These are phyloP conservation scores for Phytophthora vignae DNA, from an alignment of 352 stramenopile species.

Conservation along the genomic window DNA sequence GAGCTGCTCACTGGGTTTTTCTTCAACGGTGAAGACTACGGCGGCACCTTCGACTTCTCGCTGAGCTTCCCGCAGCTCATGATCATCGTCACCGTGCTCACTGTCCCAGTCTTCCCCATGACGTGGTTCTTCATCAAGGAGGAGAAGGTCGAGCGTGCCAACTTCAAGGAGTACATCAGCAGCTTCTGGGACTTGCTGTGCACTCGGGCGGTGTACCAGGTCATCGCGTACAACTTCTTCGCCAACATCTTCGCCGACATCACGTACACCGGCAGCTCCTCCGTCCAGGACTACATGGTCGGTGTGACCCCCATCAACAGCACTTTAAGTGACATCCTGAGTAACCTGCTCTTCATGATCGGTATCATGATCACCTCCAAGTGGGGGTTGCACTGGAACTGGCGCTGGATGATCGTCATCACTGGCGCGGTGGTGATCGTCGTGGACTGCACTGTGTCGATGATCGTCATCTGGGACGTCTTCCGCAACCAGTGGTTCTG, in stretches of 20 bases:
- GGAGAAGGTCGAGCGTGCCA: conserved; percentile 19
- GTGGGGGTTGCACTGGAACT: conserved; percentile 48
- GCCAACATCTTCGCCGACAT: conserved; percentile 35
- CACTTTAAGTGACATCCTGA: conserved; percentile 32
- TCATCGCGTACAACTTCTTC: conserved; percentile 41
- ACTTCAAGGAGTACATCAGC: conserved; percentile 32
- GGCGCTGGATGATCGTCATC: conserved; percentile 38
- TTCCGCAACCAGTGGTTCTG: conserved; percentile 26
- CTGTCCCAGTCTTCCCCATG: conserved; percentile 24
- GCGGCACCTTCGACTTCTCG: conserved; percentile 55
- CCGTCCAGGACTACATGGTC: conserved; percentile 28
- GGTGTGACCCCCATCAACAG: conserved; percentile 38
- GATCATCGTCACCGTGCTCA: conserved; percentile 40
- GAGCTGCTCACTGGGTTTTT: conserved; percentile 43
- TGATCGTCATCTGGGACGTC: conserved; percentile 15
- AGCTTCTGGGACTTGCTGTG: conserved; percentile 34
- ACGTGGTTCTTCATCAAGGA: conserved; percentile 47
- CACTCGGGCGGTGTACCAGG: conserved; percentile 44
- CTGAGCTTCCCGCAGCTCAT: conserved; percentile 58
- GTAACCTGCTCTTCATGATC: conserved; percentile 31
- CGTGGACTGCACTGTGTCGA: conserved; percentile 13
- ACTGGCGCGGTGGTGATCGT: conserved; percentile 31
- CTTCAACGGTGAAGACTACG: conserved; percentile 65
- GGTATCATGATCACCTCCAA: conserved; percentile 44
- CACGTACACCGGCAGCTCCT: conserved; percentile 29